Conservation (phyloP, 371 early-diverging fungal species). For the Mucor sp. region DNA sequence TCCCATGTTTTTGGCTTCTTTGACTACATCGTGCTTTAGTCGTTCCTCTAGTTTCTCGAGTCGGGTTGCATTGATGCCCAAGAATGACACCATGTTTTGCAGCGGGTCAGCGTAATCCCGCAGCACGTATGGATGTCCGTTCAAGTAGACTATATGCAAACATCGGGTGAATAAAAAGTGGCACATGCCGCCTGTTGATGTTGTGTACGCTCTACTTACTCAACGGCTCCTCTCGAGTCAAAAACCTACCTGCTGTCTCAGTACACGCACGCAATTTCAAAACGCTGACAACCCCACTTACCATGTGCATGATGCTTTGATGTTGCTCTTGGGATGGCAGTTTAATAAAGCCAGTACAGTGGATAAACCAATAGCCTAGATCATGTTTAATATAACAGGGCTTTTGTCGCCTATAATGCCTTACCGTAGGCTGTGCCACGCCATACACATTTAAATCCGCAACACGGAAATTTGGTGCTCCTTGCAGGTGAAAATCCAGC, state of each 20-base stretch:
- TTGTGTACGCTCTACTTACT: constrained; percentile 9
- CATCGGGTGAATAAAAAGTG: background rate
- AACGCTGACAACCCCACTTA: constrained; percentile 8
- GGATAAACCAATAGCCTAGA: constrained; percentile 53
- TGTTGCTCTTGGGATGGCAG: constrained; percentile 40
- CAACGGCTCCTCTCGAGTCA: constrained; percentile 72
- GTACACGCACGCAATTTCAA: background rate
- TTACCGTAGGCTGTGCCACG: constrained; percentile 68
- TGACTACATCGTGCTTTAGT: constrained; percentile 65
- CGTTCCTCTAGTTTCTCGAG: constrained; percentile 72
- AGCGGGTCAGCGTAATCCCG: constrained; percentile 60
- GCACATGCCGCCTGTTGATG: background rate
- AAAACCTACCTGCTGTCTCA: constrained; percentile 51
- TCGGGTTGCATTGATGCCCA: constrained; percentile 63
- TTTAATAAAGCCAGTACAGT: constrained; percentile 63
- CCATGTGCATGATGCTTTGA: constrained; percentile 37
- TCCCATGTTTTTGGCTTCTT: constrained; percentile 52
- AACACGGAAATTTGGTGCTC: constrained; percentile 72
- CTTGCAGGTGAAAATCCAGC: constrained; percentile 66
- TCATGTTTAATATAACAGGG: background rate
- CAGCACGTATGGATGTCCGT: constrained; percentile 68
- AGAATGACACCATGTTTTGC: constrained; percentile 62
- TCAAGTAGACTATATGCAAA: constrained; percentile 48
- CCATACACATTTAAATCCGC: constrained; percentile 65
- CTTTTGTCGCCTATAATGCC: background rate